A percentile compares a stretch with the other conserved stretches of the same genome.
Evolutionary conservation across 1,284 basidiomycete species (phyloP).

Genomic region (Cystobasidium slooffiae): DNA sequence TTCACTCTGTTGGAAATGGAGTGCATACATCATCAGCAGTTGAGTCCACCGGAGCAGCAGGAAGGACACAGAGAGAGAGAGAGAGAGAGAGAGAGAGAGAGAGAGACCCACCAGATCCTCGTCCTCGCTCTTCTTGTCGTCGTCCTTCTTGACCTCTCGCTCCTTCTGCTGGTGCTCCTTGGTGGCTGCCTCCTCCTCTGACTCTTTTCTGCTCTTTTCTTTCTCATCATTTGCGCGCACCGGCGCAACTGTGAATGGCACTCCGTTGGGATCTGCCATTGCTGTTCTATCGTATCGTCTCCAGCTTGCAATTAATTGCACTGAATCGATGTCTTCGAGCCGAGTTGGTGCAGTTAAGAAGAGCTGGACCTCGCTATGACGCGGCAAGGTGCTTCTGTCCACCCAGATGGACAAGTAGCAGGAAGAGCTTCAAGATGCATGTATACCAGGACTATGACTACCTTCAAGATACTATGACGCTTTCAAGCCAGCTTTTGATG

Average conservation of each 20-base stretch:
- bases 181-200: constrained; percentile 51
- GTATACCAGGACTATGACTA: too few species aligned
- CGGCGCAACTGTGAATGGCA: constrained; percentile 54
- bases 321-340: background rate
- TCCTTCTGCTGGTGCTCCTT: constrained; percentile 25
- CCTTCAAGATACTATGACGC: too few species aligned
- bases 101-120: constrained; percentile 45
- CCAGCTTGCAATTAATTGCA: background rate
- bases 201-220: constrained; percentile 58
- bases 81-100: too few species aligned
- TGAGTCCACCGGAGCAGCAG: background rate
- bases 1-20: constrained; percentile 61
- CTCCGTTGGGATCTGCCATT: constrained; percentile 45
- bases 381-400: too few species aligned
- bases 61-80: too few species aligned
- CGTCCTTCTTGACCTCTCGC: constrained; percentile 10
- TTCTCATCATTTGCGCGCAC: constrained; percentile 74
- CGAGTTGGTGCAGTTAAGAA: too few species aligned
- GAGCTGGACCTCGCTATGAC: too few species aligned
- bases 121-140: constrained; percentile 23
- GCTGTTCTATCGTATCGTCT: background rate
- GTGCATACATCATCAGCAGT: constrained; percentile 9
- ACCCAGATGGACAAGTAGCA: too few species aligned
- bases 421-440: too few species aligned
- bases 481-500: too few species aligned